phyloP scores from a whole-genome alignment of 1,284 basidiomycete genomes.

The Cryptococcus maquisensis region DNA sequence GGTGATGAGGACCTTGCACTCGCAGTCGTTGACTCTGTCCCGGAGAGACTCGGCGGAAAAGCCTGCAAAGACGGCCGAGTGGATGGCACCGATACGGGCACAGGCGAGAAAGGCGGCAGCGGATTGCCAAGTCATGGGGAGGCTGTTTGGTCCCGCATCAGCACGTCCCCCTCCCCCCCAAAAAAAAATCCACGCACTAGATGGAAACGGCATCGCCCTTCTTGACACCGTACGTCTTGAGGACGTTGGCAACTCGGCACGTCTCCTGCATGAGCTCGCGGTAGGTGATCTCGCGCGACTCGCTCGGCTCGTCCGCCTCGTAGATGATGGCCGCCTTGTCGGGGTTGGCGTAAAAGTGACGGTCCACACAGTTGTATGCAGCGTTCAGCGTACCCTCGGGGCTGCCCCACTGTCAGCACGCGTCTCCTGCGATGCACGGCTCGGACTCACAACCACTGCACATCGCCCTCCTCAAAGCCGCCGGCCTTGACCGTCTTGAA shows the following conservation, averaged over 20 bases:
- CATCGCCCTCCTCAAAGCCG: constrained; percentile 78
- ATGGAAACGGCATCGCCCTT: constrained; percentile 94
- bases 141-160: constrained; percentile 13
- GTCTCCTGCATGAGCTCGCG: constrained; percentile 85
- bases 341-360: constrained; percentile 75
- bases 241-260: constrained; percentile 83
- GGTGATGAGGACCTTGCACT: constrained; percentile 85
- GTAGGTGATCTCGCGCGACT: constrained; percentile 74
- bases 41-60: constrained; percentile 96
- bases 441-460: constrained; percentile 72
- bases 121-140: constrained; percentile 68
- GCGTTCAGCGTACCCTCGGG: constrained; percentile 83
- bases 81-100: constrained; percentile 92
- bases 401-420: constrained; percentile 30
- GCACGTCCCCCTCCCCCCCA: not conserved
- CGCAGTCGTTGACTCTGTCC: constrained; percentile 88
- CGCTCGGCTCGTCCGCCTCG: constrained; percentile 90
- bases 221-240: constrained; percentile 84
- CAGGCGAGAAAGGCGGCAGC: constrained; percentile 95
- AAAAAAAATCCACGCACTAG: constrained; percentile 53
- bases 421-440: not conserved
- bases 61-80: constrained; percentile 98
- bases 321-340: constrained; percentile 97
- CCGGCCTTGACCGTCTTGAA: constrained; percentile 87
- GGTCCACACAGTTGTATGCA: constrained; percentile 96